phyloP scores from a whole-genome alignment of 176 grass and related monocot genomes.

The Oryza longistaminata region DNA sequence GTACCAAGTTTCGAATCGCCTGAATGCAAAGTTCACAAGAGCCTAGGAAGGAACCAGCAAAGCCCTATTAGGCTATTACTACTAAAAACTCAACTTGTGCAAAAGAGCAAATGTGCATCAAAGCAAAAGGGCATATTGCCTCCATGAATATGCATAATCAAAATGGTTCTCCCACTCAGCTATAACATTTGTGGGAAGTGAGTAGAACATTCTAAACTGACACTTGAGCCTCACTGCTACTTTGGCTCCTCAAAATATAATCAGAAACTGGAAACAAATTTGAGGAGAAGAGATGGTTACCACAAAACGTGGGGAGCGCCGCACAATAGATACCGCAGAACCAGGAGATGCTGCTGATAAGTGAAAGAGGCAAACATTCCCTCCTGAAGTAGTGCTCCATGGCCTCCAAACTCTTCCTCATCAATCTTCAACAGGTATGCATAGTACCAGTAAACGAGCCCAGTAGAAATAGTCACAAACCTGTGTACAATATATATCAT shows the following conservation, averaged over 20 bases:
- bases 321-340: constrained; percentile 11
- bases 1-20: not conserved
- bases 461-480: constrained; percentile 77
- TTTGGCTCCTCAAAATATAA: not conserved
- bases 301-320: constrained; percentile 53
- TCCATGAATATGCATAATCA: not conserved
- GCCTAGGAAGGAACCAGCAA: not conserved
- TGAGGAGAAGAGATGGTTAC: constrained; percentile 46
- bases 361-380: constrained; percentile 94
- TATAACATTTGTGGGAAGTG: not conserved
- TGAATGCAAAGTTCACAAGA: not conserved
- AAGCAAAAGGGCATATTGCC: not conserved
- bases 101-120: not conserved
- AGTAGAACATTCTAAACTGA: constrained; percentile 9
- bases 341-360: constrained; percentile 33
- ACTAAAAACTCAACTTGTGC: not conserved
- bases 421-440: constrained; percentile 77
- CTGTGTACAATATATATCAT: constrained; percentile 27
- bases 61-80: not conserved
- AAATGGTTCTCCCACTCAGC: not conserved
- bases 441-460: constrained; percentile 86
- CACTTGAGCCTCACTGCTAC: not conserved
- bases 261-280: not conserved
- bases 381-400: constrained; percentile 83
- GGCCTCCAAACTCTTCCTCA: constrained; percentile 93